Evolutionary conservation across 495 filamentous ascomycete genomes (phyloP).

Genomic region (Pyrenula aspistea): DNA sequence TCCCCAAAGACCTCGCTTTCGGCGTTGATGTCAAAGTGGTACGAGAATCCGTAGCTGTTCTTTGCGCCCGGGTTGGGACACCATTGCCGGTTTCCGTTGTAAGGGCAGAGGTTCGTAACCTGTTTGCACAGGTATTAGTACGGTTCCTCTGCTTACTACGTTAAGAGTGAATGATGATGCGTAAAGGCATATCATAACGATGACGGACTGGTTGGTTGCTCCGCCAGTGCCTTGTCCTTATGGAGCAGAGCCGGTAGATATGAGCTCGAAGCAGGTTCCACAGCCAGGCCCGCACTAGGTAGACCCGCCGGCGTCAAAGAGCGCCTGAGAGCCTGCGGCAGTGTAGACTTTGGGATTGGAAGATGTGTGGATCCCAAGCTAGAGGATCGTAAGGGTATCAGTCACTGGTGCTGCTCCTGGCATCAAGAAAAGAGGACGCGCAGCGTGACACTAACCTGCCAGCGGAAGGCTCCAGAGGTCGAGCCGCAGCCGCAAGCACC

Average conservation of each 20-base stretch:
- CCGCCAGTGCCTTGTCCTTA: constrained; percentile 20
- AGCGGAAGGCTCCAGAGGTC: constrained; percentile 9
- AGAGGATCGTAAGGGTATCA: background rate
- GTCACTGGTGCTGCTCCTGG: no score
- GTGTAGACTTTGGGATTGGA: constrained; percentile 12
- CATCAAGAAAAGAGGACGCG: no score
- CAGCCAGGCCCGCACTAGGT: constrained; percentile 27
- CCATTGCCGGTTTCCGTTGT: constrained; percentile 26
- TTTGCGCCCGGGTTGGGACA: constrained; percentile 16
- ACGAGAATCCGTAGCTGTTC: constrained; percentile 26
- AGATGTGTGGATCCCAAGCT: constrained; percentile 1
- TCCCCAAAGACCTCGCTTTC: constrained; percentile 22
- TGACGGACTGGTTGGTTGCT: constrained; percentile 20
- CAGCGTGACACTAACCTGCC: constrained; percentile 13
- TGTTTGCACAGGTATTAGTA: background rate
- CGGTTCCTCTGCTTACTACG: no score
- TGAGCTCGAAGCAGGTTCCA: constrained; percentile 27
- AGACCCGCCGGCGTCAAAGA: constrained; percentile 14
- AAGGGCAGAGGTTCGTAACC: constrained; percentile 26
- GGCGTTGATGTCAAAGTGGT: constrained; percentile 31
- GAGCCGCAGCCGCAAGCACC: constrained; percentile 22
- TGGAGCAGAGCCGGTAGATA: constrained; percentile 20
- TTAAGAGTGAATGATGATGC: no score
- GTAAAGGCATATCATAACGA: constrained; percentile 22
- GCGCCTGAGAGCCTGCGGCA: constrained; percentile 19